phyloP scores from a whole-genome alignment of 1,284 basidiomycete species.

The Kalmanozyma brasiliensis region DNA sequence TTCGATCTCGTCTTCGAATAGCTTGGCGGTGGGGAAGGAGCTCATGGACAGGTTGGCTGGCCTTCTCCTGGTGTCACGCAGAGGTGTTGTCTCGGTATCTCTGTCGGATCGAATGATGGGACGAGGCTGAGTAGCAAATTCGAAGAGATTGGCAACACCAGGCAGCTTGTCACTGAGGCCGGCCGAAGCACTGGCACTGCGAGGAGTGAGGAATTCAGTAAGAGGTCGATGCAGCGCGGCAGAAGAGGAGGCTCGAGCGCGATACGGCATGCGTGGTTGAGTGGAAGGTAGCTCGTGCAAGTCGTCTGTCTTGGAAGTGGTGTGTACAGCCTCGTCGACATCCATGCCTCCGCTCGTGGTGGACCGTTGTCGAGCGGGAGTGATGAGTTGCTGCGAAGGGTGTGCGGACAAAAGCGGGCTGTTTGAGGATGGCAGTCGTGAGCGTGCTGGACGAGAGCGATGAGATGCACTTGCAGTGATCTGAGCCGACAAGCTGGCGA shows the following conservation, averaged over 20 bases:
- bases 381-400: constrained; percentile 18
- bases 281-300: constrained; percentile 1
- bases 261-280: constrained; percentile 23
- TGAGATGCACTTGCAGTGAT: constrained; percentile 9
- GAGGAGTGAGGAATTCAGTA: constrained; percentile 47
- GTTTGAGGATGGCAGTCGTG: constrained; percentile 23
- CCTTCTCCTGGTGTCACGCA: constrained; percentile 37
- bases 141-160: constrained; percentile 50
- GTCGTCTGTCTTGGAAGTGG: constrained; percentile 1
- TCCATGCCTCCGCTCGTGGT: constrained; percentile 29
- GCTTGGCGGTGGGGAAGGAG: constrained; percentile 44
- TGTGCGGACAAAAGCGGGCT: constrained; percentile 7
- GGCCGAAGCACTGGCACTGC: constrained; percentile 51
- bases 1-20: constrained; percentile 48
- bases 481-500: constrained; percentile 18
- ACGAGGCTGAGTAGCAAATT: constrained; percentile 50
- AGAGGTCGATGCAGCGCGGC: constrained; percentile 40
- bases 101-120: constrained; percentile 35
- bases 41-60: constrained; percentile 37
- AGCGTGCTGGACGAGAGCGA: constrained; percentile 15
- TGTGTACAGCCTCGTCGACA: constrained; percentile 14
- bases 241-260: constrained; percentile 44
- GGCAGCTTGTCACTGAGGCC: constrained; percentile 43
- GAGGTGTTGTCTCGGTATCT: constrained; percentile 22
- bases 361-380: constrained; percentile 33